Evolutionary conservation across 352 stramenopile species (phyloP), one percentile per base, ranked within the genome.

Genomic region (Pythium scleroteichum): DNA sequence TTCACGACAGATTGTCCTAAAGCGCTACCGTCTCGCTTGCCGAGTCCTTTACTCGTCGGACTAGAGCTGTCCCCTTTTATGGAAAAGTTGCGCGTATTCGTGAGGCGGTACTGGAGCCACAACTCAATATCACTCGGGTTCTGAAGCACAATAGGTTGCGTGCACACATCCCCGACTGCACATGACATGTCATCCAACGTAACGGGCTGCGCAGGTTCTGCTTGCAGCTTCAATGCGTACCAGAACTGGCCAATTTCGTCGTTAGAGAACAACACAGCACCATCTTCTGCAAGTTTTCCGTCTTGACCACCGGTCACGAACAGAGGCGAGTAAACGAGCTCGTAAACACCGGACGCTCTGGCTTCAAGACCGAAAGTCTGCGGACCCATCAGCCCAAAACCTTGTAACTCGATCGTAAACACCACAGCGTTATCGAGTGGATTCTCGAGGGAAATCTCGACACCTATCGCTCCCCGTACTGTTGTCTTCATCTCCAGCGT

Each of bases 201-300:
- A 10, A 85, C 77, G 0, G 74, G 60, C 9, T 64, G 47, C 0
- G 90, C 73, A 6, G 68, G 39, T n/a, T 84, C 75, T 7, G 91
- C 93, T 1, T 76, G 26, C 7, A 98, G 70, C 26, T 86, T 59
- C 3, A 98, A 73, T 3, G 86, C 61, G 54, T 98, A 98, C 90
- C 94, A 98, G 40, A 98, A 96, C 67, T 98, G 90, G 0, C 95
- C 95, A 9, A 98, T 88, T 16, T 79, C 70, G 20, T 96, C 85
- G 50, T 96, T 96, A 0, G 82, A 77, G 60, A 98, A 98, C 3
- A 92, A 64, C 16, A 98, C 83, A 0, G 87, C 88, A 1, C 95
- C 95, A 39, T 85, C 71, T 20, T 88, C 68, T 3, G 44, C 4
- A 3, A 16, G 35, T 19, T 23, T 20, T 8, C 14, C 41, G 29